These are phyloP conservation scores for Taphrina sp. DNA, from an alignment of 1,139 yeast species.

Conservation along the genomic window DNA sequence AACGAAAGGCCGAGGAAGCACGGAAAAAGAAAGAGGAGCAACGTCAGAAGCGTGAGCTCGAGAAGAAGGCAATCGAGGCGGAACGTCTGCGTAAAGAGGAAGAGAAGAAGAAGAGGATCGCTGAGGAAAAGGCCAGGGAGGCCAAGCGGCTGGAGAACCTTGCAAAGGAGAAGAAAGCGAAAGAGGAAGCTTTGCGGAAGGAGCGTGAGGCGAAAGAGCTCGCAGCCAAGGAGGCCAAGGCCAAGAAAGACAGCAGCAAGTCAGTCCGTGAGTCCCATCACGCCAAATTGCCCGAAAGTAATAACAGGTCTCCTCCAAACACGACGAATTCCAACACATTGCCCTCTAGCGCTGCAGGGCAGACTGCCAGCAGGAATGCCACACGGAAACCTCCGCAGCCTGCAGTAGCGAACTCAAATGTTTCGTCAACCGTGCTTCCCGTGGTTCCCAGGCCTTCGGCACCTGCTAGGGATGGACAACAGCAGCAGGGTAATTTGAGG, in stretches of 20 bases:
- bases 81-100: conserved; percentile 43
- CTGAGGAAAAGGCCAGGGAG: conserved; percentile 51
- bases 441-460: conserved; percentile 7
- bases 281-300: background rate
- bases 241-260: conserved; percentile 45
- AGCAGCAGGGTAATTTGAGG: conserved; percentile 1
- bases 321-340: background rate
- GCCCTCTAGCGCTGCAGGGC: background rate
- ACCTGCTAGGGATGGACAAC: conserved; percentile 2
- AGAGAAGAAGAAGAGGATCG: conserved; percentile 52
- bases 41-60: conserved; percentile 52
- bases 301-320: background rate
- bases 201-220: conserved; percentile 46
- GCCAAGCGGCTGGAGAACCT: conserved; percentile 47
- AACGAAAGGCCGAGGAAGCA: conserved; percentile 50
- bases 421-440: too few relatives aligned
- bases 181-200: conserved; percentile 46
- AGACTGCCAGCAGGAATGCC: background rate
- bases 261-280: conserved; percentile 35
- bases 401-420: background rate
- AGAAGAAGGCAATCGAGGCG: conserved; percentile 44
- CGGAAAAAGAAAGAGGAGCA: conserved; percentile 55
- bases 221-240: conserved; percentile 44
- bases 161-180: conserved; percentile 47
- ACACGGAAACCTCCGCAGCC: background rate